A percentile compares a stretch with the other conserved stretches of the same genome.
Conservation (phyloP, 225 moss, liverwort and hornwort genomes). For the Rhytidiadelphus loreus region DNA sequence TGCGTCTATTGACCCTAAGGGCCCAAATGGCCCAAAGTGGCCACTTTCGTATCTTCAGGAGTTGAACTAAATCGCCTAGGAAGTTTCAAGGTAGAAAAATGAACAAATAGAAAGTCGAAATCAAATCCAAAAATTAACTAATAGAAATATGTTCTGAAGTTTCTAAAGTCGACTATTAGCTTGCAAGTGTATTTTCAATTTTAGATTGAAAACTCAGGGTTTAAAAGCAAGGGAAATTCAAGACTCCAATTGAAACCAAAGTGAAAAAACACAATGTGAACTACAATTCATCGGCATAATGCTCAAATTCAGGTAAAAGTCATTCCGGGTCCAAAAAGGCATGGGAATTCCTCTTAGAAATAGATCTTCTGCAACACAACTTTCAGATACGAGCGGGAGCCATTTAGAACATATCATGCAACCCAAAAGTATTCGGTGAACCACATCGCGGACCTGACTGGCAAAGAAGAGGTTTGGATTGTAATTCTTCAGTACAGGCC, state of each 20-base stretch:
- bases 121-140: too few relatives aligned
- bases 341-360: neutral
- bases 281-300: neutral
- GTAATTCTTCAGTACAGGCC: slow-evolving; percentile 69
- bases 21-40: neutral
- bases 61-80: neutral
- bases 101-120: neutral
- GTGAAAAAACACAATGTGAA: neutral
- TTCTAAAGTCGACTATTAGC: neutral
- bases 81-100: neutral
- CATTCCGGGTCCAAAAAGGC: neutral
- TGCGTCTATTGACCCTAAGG: neutral
- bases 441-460: slow-evolving; percentile 55
- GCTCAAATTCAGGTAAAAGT: neutral
- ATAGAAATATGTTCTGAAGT: neutral
- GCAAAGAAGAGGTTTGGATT: slow-evolving; percentile 85
- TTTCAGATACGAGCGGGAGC: neutral
- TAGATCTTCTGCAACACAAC: neutral
- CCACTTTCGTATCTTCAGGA: neutral
- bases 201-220: neutral
- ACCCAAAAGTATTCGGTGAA: neutral
- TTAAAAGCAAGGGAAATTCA: neutral
- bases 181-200: neutral
- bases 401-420: neutral
- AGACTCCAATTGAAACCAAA: neutral